These are phyloP conservation scores for Yamadazyma diospyri DNA, from an alignment of 1,139 yeast genomes.

Conservation along the genomic window DNA sequence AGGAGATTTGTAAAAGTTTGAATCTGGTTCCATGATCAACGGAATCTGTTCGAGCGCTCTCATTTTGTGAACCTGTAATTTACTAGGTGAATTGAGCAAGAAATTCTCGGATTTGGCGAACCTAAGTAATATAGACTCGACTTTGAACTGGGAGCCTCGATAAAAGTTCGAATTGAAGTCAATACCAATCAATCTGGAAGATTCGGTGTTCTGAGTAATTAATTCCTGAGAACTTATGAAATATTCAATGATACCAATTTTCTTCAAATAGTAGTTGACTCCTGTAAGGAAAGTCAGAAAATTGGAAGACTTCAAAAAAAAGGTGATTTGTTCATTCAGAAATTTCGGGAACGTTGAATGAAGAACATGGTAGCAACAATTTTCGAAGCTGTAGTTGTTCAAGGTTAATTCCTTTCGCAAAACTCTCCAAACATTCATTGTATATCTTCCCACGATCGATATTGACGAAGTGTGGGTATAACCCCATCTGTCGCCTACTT, in stretches of 20 bases:
- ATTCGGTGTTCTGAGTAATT: conserved; percentile 71
- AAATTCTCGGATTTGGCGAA: conserved; percentile 74
- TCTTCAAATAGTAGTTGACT: conserved; percentile 47
- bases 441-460: conserved; percentile 71
- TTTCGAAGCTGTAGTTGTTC: conserved; percentile 72
- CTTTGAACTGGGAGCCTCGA: conserved; percentile 91
- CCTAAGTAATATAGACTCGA: conserved; percentile 76
- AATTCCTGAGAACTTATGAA: conserved; percentile 63
- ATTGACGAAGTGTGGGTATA: conserved; percentile 72
- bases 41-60: conserved; percentile 87
- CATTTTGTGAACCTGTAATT: conserved; percentile 78
- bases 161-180: conserved; percentile 86
- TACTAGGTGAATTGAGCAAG: conserved; percentile 74
- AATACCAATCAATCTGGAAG: conserved; percentile 81
- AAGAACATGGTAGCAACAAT: conserved; percentile 63
- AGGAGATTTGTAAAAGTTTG: conserved; percentile 84
- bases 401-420: conserved; percentile 61
- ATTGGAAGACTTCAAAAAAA: conserved; percentile 39
- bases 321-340: conserved; percentile 46
- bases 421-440: conserved; percentile 81
- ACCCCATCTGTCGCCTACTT: conserved; percentile 76
- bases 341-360: conserved; percentile 68
- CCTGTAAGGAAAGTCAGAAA: conserved; percentile 32
- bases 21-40: conserved; percentile 85
- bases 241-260: conserved; percentile 45